Base-by-base conservation (phyloP, 163 green algal genomes). In the Scenedesmus sp. region DNA sequence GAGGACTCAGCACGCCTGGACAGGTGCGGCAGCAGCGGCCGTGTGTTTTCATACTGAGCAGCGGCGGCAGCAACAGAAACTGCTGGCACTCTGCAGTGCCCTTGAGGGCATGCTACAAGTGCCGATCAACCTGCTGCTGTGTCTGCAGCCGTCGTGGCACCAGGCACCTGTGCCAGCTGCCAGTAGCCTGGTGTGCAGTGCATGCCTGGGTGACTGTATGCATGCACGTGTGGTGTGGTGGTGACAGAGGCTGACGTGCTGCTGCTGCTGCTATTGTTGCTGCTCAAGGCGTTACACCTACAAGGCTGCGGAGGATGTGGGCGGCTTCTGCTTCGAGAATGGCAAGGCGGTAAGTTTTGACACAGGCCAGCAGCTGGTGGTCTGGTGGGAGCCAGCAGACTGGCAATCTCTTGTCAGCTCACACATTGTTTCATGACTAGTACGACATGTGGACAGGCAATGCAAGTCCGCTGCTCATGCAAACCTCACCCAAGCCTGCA, bases 271-370 rank as follows among this genome's bases (percentile, higher is more conserved):
- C 23, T 23, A 23, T n/a, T 70, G 62, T 15, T 79, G 70, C 70
- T 79, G 70, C 70, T 46, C 23, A 23, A 79, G 93, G 93, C 84
- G 93, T 55, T 94, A 94, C 93, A 91, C 91, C 2, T 94, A 94
- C 91, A 91, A 90, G 57, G 88, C 93, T 16, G 77, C 82, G 46
- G 86, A 88, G 4, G 93, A 94, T 54, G 88, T 94, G 46, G 93
- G 93, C 15, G 93, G 93, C 10, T 92, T 92, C 67, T 88, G 81
- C 84, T 94, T 94, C 79, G 93, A 94, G 46, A 94, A 94, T 57
- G 93, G 93, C 91, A 93, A 88, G 76, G 91, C 91, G 82, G 93
- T 93, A n/a, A 91, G 88, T 60, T 26, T 18, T 23, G 16, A n/a
- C 15, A 18, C 52, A 10, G 79, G 15, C 26, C 34, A 46, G 34